A percentile compares a stretch with the other conserved stretches of the same genome.
phyloP scores from a whole-genome alignment of 1,284 basidiomycete genomes.

The Ceratobasidium sp. region DNA sequence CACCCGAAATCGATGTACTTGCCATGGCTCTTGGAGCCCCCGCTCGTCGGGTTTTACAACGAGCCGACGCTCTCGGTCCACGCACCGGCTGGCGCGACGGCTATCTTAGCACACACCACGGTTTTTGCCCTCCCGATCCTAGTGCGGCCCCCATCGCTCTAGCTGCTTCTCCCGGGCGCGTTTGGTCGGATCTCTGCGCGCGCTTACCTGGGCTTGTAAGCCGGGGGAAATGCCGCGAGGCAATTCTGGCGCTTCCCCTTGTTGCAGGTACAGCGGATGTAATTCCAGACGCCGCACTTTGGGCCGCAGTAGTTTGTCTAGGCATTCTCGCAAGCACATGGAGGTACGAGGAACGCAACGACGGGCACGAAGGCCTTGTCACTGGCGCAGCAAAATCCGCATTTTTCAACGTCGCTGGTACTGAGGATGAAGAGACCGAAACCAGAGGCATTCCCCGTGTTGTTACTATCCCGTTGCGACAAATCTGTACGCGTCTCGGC shows the following conservation, averaged over 20 bases:
- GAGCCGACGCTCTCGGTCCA: slow-evolving; percentile 32
- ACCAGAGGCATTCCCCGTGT: slow-evolving; percentile 28
- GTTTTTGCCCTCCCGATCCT: slow-evolving; percentile 32
- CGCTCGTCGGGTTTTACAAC: slow-evolving; percentile 32
- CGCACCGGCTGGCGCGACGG: slow-evolving; percentile 36
- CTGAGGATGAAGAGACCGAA: slow-evolving; percentile 33
- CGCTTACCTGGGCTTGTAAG: slow-evolving; percentile 31
- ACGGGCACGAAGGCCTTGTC: slow-evolving; percentile 35
- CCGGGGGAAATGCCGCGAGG: slow-evolving; percentile 32
- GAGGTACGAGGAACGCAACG: slow-evolving; percentile 34
- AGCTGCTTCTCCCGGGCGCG: slow-evolving; percentile 23
- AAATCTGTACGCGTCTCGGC: slow-evolving; percentile 33
- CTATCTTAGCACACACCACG: slow-evolving; percentile 28
- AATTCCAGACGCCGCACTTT: slow-evolving; percentile 34
- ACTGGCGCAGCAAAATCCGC: background rate
- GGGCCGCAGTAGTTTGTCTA: slow-evolving; percentile 36
- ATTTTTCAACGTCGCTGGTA: slow-evolving; percentile 21
- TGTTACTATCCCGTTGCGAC: slow-evolving; percentile 27
- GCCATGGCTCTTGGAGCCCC: slow-evolving; percentile 33
- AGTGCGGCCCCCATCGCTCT: slow-evolving; percentile 31
- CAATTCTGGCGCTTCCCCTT: slow-evolving; percentile 29
- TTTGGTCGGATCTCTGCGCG: slow-evolving; percentile 32
- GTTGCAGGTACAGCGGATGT: slow-evolving; percentile 13
- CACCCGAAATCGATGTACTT: slow-evolving; percentile 19
- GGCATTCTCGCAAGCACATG: slow-evolving; percentile 33